These are phyloP conservation scores for Metschnikowia hibisci DNA, from an alignment of 805 yeast species.

Conservation along the genomic window DNA sequence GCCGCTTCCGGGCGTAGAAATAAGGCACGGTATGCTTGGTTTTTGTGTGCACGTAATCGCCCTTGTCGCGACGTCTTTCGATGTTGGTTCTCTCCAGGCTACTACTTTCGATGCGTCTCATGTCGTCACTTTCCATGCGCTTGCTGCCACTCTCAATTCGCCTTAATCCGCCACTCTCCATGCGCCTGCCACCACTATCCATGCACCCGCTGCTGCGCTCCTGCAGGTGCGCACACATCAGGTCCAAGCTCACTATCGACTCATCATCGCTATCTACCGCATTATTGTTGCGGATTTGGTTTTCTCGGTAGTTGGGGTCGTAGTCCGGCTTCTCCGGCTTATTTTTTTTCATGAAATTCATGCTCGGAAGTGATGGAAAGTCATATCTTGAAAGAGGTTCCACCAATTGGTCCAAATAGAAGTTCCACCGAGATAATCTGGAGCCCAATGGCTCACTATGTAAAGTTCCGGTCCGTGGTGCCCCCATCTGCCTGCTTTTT, in stretches of 20 bases:
- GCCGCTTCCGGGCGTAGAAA: conserved; percentile 59
- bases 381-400: conserved; percentile 29
- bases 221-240: not conserved
- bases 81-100: not conserved
- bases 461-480: conserved; percentile 18
- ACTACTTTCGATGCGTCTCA: not conserved
- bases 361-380: conserved; percentile 40
- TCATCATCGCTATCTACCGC: conserved; percentile 1
- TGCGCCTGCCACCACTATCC: not conserved
- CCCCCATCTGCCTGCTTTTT: conserved; percentile 1
- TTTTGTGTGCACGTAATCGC: conserved; percentile 45
- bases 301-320: conserved; percentile 35
- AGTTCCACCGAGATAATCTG: conserved; percentile 29
- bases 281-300: conserved; percentile 37
- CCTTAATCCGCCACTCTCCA: not conserved
- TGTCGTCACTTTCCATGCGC: no score
- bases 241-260: not conserved
- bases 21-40: conserved; percentile 49
- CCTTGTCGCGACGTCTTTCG: conserved; percentile 14
- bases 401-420: conserved; percentile 24
- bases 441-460: conserved; percentile 21
- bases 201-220: not conserved
- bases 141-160: not conserved
- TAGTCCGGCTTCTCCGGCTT: conserved; percentile 12
- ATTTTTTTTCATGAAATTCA: conserved; percentile 24